Percentiles rank a stretch among this genome's conserved stretches.
phyloP scores from a whole-genome alignment of 495 filamentous ascomycete species.

The Xylaria bambusicola region DNA sequence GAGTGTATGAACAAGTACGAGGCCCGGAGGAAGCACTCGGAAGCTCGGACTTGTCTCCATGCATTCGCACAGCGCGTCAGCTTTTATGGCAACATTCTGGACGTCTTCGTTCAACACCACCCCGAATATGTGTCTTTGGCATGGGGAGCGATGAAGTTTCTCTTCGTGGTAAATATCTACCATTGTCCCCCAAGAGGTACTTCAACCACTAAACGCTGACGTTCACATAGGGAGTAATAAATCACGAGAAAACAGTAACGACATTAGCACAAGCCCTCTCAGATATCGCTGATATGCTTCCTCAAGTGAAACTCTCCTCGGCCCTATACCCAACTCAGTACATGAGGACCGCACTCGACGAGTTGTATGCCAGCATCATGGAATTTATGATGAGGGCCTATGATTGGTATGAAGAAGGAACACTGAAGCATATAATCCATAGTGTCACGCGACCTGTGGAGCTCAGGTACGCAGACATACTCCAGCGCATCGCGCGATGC shows the following conservation, averaged over 20 bases:
- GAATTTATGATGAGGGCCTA: conserved; percentile 29
- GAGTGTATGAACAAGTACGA: no score
- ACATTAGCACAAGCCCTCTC: conserved; percentile 30
- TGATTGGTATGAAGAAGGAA: conserved; percentile 35
- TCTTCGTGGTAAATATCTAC: conserved; percentile 29
- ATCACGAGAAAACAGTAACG: background rate
- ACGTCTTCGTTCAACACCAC: conserved; percentile 25
- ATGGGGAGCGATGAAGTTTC: conserved; percentile 37
- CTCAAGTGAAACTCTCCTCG: conserved; percentile 26
- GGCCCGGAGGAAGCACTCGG: no score
- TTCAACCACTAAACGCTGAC: no score
- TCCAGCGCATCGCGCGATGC: no score
- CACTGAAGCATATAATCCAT: background rate
- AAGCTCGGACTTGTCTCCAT: conserved; percentile 16
- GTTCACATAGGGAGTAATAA: background rate
- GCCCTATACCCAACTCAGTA: conserved; percentile 35
- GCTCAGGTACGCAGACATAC: background rate
- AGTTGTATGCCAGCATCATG: conserved; percentile 35
- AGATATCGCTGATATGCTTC: conserved; percentile 34
- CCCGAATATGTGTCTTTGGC: conserved; percentile 36
- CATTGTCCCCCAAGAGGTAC: no score
- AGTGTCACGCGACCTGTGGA: background rate
- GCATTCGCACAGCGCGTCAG: conserved; percentile 13
- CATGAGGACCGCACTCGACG: conserved; percentile 30
- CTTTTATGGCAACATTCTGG: conserved; percentile 21